Base-by-base conservation (phyloP, 2,329 filamentous ascomycete genomes). In the Thelonectria discophora region DNA sequence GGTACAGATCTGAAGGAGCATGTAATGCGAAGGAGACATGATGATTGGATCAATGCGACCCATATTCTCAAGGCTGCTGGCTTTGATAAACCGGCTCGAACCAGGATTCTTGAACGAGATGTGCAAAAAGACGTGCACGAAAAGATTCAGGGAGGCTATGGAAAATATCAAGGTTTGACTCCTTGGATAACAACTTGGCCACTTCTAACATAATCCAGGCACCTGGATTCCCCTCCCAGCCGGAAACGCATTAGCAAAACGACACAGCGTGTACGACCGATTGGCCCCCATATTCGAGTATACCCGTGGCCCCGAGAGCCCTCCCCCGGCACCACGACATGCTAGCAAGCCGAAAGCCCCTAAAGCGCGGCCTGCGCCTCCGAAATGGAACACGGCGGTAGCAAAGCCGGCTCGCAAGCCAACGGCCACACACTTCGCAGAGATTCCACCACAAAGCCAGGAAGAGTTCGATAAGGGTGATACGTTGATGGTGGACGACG, bases 21-120 rank as follows among this genome's bases (percentile, higher is more conserved):
- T 91, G 91, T 98, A 67, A 99, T 99, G 95, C 90, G 95, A 77
- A 88, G 95, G 52, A 89, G 94, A 62, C 86, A 88, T 55, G 95
- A 99, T 77, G 89, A 98, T 78, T 99, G 94, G 93, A 95, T 99
- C 80, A 99, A 99, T 82, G 95, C 95, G n/a, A 99, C 95, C 55
- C 95, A 99, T 75, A 98, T 99, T 62, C 82, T 99, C 50, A 99
- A 99, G 75, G 93, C 96, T 42, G 95, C 95, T 65, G 94, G 94
- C 58, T 97, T 97, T 74, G 95, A 99, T 78, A 99, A 99, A 78
- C 95, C 95, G 3, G 93, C 94, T 12, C 86, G 95, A 75, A 99
- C 95, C 42, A 88, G 95, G 65, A 98, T 99, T 59, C 85, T 99
- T 5, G 95, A 99, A 80, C 88, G 95, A 67, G 95, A 99, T 74